These are phyloP conservation scores for Eutrema salsugineum DNA, from an alignment of 441 rosid genomes.

Conservation along the genomic window DNA sequence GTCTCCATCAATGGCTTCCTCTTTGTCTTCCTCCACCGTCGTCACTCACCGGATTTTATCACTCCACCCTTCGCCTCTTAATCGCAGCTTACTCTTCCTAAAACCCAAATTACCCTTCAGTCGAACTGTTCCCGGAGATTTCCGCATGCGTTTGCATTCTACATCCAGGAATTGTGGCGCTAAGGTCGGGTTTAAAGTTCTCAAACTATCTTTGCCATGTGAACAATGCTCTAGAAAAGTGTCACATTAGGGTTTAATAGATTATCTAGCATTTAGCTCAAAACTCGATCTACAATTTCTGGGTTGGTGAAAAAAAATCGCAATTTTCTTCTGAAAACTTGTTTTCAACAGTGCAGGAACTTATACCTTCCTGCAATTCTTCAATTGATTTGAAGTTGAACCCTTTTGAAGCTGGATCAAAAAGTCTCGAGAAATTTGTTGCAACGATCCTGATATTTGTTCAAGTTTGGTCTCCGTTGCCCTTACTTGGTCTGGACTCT, in stretches of 20 bases:
- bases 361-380: constrained; percentile 19
- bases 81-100: constrained; percentile 21
- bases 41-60: constrained; percentile 29
- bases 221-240: not conserved
- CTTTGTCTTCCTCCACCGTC: constrained; percentile 39
- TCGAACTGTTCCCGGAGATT: constrained; percentile 12
- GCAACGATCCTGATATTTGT: constrained; percentile 50
- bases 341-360: constrained; percentile 63
- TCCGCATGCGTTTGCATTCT: constrained; percentile 31
- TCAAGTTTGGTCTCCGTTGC: constrained; percentile 69
- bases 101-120: constrained; percentile 28
- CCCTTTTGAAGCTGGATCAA: constrained; percentile 30
- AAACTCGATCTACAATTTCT: not conserved
- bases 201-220: not conserved
- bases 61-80: constrained; percentile 7
- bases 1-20: constrained; percentile 49
- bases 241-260: not conserved
- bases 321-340: constrained; percentile 23
- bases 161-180: constrained; percentile 12
- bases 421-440: constrained; percentile 45
- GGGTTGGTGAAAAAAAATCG: not conserved
- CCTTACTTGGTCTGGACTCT: constrained; percentile 52
- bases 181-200: constrained; percentile 30
- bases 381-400: constrained; percentile 30
- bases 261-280: not conserved